A percentile compares a stretch with the other conserved stretches of the same genome.
phyloP scores from a whole-genome alignment of 2,329 filamentous ascomycete species.

The Fonsecaea monophora region DNA sequence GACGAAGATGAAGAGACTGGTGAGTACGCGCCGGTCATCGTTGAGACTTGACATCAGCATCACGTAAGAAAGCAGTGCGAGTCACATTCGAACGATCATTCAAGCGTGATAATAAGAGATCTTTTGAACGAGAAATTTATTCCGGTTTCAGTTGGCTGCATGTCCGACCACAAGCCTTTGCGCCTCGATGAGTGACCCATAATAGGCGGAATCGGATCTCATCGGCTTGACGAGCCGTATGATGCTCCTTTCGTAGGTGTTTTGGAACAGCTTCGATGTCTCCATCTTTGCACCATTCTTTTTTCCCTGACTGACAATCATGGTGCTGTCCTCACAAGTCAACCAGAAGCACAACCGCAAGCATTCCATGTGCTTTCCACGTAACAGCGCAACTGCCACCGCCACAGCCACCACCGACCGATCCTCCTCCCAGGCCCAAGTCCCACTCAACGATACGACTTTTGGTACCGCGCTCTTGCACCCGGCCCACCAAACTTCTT shows the following conservation, averaged over 20 bases:
- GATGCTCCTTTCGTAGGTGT: constrained; percentile 11
- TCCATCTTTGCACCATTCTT: neutral
- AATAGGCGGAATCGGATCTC: constrained; percentile 13
- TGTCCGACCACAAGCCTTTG: constrained; percentile 8
- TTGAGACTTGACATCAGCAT: constrained; percentile 51
- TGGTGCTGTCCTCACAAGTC: neutral
- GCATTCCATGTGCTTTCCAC: neutral
- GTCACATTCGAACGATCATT: neutral
- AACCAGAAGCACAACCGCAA: neutral
- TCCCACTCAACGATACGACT: constrained; percentile 89
- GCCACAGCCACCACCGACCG: constrained; percentile 12
- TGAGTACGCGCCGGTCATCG: constrained; percentile 68
- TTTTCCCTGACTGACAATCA: neutral
- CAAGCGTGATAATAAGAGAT: neutral
- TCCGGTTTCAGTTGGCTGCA: constrained; percentile 15
- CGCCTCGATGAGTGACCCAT: constrained; percentile 8
- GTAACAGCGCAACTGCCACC: constrained; percentile 7
- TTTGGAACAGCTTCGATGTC: constrained; percentile 2
- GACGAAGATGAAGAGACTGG: constrained; percentile 69
- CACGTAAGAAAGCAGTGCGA: neutral
- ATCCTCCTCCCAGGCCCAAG: constrained; percentile 1
- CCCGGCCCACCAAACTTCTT: constrained; percentile 89
- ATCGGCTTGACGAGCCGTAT: constrained; percentile 16
- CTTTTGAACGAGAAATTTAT: constrained; percentile 20
- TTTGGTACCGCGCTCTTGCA: constrained; percentile 97